phyloP scores from a whole-genome alignment of 208 protist genomes.

The Acanthamoeba healyi region DNA sequence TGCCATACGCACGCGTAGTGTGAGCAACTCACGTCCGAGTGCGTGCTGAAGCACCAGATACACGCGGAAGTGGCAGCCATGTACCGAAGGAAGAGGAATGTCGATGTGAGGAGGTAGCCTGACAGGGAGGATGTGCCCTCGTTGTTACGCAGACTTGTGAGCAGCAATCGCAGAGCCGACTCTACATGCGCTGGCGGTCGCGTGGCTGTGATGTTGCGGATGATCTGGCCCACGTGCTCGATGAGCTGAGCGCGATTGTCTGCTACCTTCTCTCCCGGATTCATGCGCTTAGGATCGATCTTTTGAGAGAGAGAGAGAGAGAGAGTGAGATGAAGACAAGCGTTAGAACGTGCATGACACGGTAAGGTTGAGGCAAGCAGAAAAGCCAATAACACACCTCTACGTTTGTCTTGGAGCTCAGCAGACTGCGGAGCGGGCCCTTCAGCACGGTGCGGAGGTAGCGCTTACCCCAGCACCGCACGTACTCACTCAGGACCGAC shows the following conservation, averaged over 20 bases:
- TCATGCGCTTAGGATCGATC: background rate
- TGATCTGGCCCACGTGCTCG: constrained; percentile 2
- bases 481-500: constrained; percentile 2
- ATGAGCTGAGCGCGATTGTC: background rate
- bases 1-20: too few species aligned
- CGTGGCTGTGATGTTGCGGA: background rate
- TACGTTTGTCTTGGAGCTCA: background rate
- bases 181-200: background rate
- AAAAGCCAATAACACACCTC: background rate
- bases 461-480: constrained; percentile 10
- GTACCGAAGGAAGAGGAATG: constrained; percentile 9
- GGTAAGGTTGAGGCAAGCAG: too few species aligned
- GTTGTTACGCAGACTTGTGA: background rate
- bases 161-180: background rate
- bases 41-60: too few species aligned
- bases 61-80: too few species aligned
- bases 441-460: constrained; percentile 17
- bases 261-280: background rate
- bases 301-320: background rate
- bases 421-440: background rate
- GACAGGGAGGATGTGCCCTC: background rate
- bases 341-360: too few species aligned
- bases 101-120: background rate
- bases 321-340: background rate
- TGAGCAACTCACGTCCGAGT: too few species aligned